Evolutionary conservation across 768 basidiomycete genomes (phyloP).

Genomic region (Boletus huronensis): DNA sequence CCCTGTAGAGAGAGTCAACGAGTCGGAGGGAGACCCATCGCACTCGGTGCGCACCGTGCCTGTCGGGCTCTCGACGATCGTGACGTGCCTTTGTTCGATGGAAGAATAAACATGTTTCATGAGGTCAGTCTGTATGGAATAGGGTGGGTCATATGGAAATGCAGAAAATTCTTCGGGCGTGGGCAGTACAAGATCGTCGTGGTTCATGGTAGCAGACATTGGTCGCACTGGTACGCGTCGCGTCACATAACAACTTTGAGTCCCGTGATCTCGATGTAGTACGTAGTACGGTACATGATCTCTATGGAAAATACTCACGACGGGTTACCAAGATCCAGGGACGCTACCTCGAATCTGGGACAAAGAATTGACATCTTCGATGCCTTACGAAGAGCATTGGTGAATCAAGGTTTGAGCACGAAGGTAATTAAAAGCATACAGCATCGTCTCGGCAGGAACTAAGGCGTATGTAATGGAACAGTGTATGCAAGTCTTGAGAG

Average conservation of each 20-base stretch:
- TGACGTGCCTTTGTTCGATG: constrained; percentile 70
- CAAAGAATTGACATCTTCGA: constrained; percentile 8
- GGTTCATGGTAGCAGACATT: constrained; percentile 5
- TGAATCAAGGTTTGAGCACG: constrained; percentile 16
- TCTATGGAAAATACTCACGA: neutral
- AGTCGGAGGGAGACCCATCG: neutral
- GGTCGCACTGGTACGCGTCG: constrained; percentile 8
- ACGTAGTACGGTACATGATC: too few relatives aligned
- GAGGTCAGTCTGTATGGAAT: constrained; percentile 78
- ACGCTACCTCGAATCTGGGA: neutral
- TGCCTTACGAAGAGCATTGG: neutral
- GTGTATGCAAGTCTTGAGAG: constrained; percentile 12
- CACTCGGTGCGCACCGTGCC: constrained; percentile 60
- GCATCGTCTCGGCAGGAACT: constrained; percentile 23
- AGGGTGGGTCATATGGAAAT: constrained; percentile 84
- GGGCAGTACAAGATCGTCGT: constrained; percentile 37
- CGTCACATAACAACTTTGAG: neutral
- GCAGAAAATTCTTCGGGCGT: constrained; percentile 68
- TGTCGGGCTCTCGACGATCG: constrained; percentile 86
- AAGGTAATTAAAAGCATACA: constrained; percentile 27
- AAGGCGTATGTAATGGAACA: constrained; percentile 22
- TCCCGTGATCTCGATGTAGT: constrained; percentile 11
- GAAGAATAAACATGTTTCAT: constrained; percentile 85
- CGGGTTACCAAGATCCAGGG: constrained; percentile 8
- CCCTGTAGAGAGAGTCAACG: constrained; percentile 48